Base-by-base conservation (phyloP, 164 flowering plant genomes). In the Magnolia changhungtana region DNA sequence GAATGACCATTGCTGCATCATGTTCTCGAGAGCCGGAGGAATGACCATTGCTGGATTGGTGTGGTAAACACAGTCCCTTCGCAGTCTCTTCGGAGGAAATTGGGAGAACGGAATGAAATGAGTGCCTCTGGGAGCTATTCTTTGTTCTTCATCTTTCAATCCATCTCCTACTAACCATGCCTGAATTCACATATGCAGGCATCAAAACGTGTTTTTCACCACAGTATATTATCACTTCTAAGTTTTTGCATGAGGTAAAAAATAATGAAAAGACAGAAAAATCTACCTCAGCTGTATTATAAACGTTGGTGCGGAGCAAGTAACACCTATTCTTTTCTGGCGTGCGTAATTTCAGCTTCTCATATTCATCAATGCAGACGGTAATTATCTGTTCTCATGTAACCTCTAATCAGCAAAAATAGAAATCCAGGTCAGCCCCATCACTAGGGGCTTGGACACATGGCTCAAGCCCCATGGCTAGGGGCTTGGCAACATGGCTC, bases 161-260 rank as follows among this genome's bases (percentile, higher is more conserved):
- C 84, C 89, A 77, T 81, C 86, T 76, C 87, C 89, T 24, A 89
- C 90, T 58, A 89, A 51, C 91, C 91, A 89, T 50, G 84, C 80
- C 89, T 86, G 73, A 55, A 11, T 24, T 20, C n/a, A 58, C 72
- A 79, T 19, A 29, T 27, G 24, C 23, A 63, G 51, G 4, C 14
- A 70, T 7, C 9, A 37, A 4, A 37, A 37, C 45, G 7, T 37
- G 45, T 37, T 37, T 37, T 37, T 37, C 45, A 4, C 45, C 45
- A 37, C 45, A 37, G 2, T 37, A 37, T 37, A 37, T 4, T 37
- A 7, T 37, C 45, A 37, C 45, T 21, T 21, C 63, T 13, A 9
- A 10, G 13, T 52, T 21, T 5, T 23, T 18, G 7, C 18, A 63
- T 19, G 23, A 64, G 8, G 24, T 11, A 64, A 64, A 20, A 65